Evolutionary conservation across 352 stramenopile species (phyloP).

Genomic region (Phytophthora chlamydospora): DNA sequence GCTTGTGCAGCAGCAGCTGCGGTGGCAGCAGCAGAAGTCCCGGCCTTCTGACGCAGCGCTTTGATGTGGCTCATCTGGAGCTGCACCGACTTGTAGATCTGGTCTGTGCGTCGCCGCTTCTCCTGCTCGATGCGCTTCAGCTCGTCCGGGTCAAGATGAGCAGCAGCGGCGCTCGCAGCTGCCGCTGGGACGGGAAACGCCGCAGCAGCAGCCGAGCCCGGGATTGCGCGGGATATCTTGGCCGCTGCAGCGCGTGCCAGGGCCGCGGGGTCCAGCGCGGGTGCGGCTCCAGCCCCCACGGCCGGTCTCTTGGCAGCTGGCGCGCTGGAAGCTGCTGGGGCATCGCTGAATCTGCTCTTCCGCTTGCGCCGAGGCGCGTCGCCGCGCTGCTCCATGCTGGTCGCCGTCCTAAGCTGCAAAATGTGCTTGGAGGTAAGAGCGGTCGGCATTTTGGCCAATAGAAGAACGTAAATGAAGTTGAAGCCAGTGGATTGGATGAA

Average conservation of each 20-base stretch:
- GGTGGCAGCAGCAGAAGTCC: slow-evolving; percentile 12
- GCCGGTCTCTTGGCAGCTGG: slow-evolving; percentile 26
- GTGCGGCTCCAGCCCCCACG: background rate
- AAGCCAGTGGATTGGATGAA: background rate
- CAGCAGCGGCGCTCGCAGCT: slow-evolving; percentile 1
- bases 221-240: slow-evolving; percentile 76
- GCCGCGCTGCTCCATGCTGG: slow-evolving; percentile 32
- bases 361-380: slow-evolving; percentile 65
- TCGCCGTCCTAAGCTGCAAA: background rate
- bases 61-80: slow-evolving; percentile 85
- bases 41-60: slow-evolving; percentile 60
- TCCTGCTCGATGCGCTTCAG: slow-evolving; percentile 52
- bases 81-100: slow-evolving; percentile 87
- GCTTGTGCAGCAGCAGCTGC: background rate
- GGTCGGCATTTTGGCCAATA: too few species aligned
- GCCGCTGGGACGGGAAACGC: slow-evolving; percentile 1
- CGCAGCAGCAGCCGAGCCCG: slow-evolving; percentile 19
- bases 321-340: slow-evolving; percentile 25
- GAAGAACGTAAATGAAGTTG: too few species aligned
- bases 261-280: slow-evolving; percentile 53
- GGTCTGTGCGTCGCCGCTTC: slow-evolving; percentile 66
- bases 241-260: slow-evolving; percentile 72
- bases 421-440: too few species aligned
- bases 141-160: slow-evolving; percentile 36
- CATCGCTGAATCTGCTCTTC: slow-evolving; percentile 87